Conservation (phyloP, 2,329 filamentous ascomycete genomes). For the Seiridium unicorne region DNA sequence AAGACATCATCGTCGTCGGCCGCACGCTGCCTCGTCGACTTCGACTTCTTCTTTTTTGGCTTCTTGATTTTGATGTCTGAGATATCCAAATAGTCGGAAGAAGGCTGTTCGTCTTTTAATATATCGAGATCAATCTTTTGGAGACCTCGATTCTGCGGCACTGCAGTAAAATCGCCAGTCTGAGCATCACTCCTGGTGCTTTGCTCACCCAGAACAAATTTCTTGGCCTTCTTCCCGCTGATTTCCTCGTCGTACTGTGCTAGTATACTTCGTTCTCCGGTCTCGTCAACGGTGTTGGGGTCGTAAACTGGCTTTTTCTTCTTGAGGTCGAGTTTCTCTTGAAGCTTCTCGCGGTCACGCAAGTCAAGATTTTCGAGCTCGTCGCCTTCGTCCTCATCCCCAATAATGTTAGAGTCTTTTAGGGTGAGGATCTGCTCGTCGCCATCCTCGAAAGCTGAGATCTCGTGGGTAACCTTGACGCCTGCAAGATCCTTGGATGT, state of each 20-base stretch:
- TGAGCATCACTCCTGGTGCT: constrained; percentile 66
- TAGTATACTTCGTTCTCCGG: constrained; percentile 66
- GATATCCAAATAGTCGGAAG: constrained; percentile 85
- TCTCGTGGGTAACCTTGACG: constrained; percentile 87
- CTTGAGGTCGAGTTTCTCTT: constrained; percentile 79
- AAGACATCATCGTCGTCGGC: constrained; percentile 63
- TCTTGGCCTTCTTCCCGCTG: constrained; percentile 81
- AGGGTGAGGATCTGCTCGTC: constrained; percentile 89
- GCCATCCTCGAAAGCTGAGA: constrained; percentile 75
- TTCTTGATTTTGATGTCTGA: constrained; percentile 92
- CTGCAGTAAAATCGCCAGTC: constrained; percentile 51
- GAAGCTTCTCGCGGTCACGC: constrained; percentile 68
- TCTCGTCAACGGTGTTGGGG: constrained; percentile 70
- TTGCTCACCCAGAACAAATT: constrained; percentile 80
- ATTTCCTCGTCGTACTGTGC: constrained; percentile 97
- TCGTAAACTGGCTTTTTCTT: constrained; percentile 90
- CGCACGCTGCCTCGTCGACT: constrained; percentile 68
- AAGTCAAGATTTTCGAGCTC: constrained; percentile 79
- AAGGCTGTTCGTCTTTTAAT: constrained; percentile 58
- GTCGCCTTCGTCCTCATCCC: constrained; percentile 80
- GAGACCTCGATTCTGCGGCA: constrained; percentile 60
- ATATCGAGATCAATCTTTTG: constrained; percentile 74
- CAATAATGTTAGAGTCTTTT: constrained; percentile 84
- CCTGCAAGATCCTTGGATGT: constrained; percentile 84
- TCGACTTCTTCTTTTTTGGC: constrained; percentile 86